phyloP scores from a whole-genome alignment of 2,329 filamentous ascomycete genomes.

The Trichoderma sp. region DNA sequence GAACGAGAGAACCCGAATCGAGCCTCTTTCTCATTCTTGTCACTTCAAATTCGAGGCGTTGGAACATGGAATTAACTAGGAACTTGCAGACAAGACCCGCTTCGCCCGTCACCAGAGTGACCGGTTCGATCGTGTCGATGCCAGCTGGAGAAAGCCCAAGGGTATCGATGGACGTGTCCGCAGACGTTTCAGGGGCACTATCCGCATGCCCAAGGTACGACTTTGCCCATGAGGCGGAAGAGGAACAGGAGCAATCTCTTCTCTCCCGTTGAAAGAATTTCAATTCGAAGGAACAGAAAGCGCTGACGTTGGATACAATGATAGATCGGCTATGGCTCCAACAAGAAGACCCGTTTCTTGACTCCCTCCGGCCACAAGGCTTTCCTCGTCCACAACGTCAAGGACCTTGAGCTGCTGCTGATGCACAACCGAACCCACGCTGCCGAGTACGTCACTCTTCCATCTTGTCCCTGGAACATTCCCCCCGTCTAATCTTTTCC shows the following conservation, averaged over 20 bases:
- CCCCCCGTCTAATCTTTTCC: slow-evolving; percentile 23
- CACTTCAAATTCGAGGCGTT: background rate
- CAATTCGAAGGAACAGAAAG: background rate
- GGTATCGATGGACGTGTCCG: slow-evolving; percentile 99
- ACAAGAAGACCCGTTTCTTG: slow-evolving; percentile 99
- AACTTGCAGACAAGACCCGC: slow-evolving; percentile 73
- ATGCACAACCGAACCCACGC: slow-evolving; percentile 99
- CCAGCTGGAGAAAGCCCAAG: slow-evolving; percentile 99
- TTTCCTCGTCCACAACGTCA: slow-evolving; percentile 96
- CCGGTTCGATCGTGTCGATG: slow-evolving; percentile 86
- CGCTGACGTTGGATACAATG: slow-evolving; percentile 2
- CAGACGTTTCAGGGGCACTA: slow-evolving; percentile 94
- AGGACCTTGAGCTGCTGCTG: slow-evolving; percentile 93
- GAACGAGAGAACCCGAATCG: background rate
- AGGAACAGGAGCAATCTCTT: background rate
- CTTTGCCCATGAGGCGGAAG: background rate
- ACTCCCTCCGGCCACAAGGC: slow-evolving; percentile 99
- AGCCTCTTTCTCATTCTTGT: background rate
- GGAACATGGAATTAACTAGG: slow-evolving; percentile 39
- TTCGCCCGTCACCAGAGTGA: slow-evolving; percentile 98
- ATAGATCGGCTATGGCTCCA: slow-evolving; percentile 96
- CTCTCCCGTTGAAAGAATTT: background rate
- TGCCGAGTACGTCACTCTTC: slow-evolving; percentile 74
- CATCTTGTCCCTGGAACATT: background rate
- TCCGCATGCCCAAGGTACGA: slow-evolving; percentile 97